Percentiles rank a stretch among this genome's conserved stretches.
Conservation (phyloP, 805 yeast species). For the Helenozyma baotianmanensis region DNA sequence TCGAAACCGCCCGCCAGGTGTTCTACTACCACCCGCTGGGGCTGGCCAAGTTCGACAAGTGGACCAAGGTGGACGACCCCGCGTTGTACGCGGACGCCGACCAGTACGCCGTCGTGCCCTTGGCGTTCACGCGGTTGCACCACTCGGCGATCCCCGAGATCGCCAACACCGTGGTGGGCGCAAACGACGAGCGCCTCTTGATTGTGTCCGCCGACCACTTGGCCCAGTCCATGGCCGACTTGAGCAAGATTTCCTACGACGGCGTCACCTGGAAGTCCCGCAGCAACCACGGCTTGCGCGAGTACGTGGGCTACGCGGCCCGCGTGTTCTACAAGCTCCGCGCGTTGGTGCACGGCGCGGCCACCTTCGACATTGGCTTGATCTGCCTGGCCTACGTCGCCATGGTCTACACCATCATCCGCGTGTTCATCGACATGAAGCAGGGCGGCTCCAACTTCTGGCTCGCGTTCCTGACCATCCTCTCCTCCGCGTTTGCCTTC, state of each 20-base stretch:
- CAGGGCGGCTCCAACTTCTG: conserved; percentile 79
- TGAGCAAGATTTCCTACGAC: conserved; percentile 27
- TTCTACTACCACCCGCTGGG: conserved; percentile 36
- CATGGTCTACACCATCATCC: conserved; percentile 78
- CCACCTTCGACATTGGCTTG: conserved; percentile 76
- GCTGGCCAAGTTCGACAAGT: conserved; percentile 31
- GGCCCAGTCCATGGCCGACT: conserved; percentile 17
- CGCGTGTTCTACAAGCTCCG: conserved; percentile 37
- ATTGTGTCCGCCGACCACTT: conserved; percentile 29
- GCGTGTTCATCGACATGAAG: conserved; percentile 72
- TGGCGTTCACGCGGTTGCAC: conserved; percentile 49
- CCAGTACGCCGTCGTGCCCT: conserved; percentile 49
- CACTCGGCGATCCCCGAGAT: conserved; percentile 38
- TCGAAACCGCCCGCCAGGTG: conserved; percentile 28
- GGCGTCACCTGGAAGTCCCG: conserved; percentile 61
- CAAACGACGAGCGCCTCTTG: conserved; percentile 40
- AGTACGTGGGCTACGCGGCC: conserved; percentile 49
- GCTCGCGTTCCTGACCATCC: conserved; percentile 75
- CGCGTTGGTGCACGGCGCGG: conserved; percentile 62
- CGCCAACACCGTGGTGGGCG: conserved; percentile 33
- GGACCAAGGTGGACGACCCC: conserved; percentile 47
- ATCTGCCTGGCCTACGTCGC: conserved; percentile 79
- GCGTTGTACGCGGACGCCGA: conserved; percentile 38
- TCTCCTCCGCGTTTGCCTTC: conserved; percentile 79
- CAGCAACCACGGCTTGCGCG: conserved; percentile 51